phyloP scores from a whole-genome alignment of 805 yeast genomes.

The Cyberlindnera maclurae region DNA sequence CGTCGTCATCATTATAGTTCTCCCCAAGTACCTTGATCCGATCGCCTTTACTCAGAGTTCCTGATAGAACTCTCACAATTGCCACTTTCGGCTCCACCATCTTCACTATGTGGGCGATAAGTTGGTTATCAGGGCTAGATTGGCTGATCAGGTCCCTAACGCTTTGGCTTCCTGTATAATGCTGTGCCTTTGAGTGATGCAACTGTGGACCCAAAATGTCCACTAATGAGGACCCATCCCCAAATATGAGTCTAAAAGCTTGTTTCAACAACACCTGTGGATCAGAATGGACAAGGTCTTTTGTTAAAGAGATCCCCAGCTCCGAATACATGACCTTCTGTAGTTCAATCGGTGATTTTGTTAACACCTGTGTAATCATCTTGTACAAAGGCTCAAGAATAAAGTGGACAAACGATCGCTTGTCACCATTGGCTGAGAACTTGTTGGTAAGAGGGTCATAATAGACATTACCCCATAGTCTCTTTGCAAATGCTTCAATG shows the following conservation, averaged over 20 bases:
- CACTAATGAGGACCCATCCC: constrained; percentile 43
- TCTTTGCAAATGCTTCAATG: constrained; percentile 36
- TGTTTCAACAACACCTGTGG: constrained; percentile 50
- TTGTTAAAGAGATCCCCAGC: constrained; percentile 39
- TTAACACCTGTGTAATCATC: constrained; percentile 51
- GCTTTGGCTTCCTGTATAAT: constrained; percentile 24
- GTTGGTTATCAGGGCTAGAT: constrained; percentile 34
- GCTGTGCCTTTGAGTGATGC: constrained; percentile 21
- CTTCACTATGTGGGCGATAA: constrained; percentile 51
- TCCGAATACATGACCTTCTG: constrained; percentile 37
- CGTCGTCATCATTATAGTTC: constrained; percentile 38
- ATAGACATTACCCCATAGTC: constrained; percentile 75
- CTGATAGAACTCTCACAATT: constrained; percentile 56
- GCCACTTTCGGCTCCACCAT: constrained; percentile 50
- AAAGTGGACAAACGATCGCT: constrained; percentile 43
- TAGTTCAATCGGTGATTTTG: constrained; percentile 41
- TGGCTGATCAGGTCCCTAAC: constrained; percentile 15
- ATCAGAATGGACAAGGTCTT: constrained; percentile 41
- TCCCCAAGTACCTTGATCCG: constrained; percentile 52
- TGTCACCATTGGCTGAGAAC: constrained; percentile 31
- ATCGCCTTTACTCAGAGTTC: constrained; percentile 43
- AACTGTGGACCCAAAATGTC: constrained; percentile 43
- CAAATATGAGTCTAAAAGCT: constrained; percentile 50
- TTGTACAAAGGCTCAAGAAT: constrained; percentile 79
- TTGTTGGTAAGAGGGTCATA: constrained; percentile 36